A percentile compares a stretch with the other conserved stretches of the same genome.
These are phyloP conservation scores for Schizosaccharomyces lindneri DNA, from an alignment of 805 yeast species.

Conservation along the genomic window DNA sequence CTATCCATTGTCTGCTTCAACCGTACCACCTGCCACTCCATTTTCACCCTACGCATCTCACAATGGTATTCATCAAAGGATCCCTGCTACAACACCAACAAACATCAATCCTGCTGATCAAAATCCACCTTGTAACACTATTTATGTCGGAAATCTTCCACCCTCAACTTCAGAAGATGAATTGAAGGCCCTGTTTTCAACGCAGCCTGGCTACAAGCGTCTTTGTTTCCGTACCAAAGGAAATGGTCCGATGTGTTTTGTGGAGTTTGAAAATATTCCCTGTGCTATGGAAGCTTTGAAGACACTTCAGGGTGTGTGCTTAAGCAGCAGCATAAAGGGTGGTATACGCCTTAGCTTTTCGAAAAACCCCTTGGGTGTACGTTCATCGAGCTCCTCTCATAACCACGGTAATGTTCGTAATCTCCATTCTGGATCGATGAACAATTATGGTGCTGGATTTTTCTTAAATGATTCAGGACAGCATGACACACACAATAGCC, in stretches of 20 bases:
- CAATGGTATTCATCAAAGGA: background rate
- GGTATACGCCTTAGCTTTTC: constrained; percentile 86
- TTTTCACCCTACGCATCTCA: background rate
- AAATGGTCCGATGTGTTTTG: constrained; percentile 96
- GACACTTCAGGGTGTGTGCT: constrained; percentile 74
- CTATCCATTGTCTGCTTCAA: background rate
- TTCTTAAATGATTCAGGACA: background rate
- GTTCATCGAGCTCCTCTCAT: constrained; percentile 14
- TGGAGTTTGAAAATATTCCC: constrained; percentile 87
- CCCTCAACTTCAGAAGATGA: constrained; percentile 93
- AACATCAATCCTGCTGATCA: constrained; percentile 66
- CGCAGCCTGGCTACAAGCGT: constrained; percentile 80
- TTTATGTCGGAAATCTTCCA: constrained; percentile 90
- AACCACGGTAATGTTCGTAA: background rate
- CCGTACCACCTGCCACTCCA: background rate
- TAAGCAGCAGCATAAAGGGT: constrained; percentile 75
- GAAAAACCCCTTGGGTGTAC: constrained; percentile 88
- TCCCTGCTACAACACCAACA: background rate
- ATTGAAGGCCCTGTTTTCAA: constrained; percentile 60
- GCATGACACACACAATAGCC: background rate
- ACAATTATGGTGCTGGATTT: background rate
- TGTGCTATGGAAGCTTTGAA: constrained; percentile 85
- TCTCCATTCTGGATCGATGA: background rate
- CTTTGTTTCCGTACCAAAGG: constrained; percentile 72
- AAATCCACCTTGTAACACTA: constrained; percentile 93